These are phyloP conservation scores for Chaetomium tenue DNA, from an alignment of 495 filamentous ascomycete genomes.

Conservation along the genomic window DNA sequence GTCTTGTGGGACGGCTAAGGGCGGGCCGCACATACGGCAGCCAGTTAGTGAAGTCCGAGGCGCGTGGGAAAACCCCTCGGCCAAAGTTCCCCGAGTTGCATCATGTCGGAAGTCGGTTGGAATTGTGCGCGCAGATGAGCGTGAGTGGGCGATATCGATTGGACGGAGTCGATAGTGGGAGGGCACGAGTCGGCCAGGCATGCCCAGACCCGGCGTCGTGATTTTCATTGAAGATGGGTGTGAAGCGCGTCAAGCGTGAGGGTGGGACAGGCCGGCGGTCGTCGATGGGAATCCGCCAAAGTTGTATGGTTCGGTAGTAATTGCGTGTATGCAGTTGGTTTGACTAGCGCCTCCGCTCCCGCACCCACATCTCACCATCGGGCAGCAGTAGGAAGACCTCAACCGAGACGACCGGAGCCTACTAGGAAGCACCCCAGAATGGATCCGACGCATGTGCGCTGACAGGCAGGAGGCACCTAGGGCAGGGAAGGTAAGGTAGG, in stretches of 20 bases:
- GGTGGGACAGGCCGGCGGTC: neutral
- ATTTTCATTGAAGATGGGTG: neutral
- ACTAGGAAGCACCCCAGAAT: neutral
- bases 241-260: slow-evolving; percentile 4
- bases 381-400: neutral
- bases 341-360: neutral
- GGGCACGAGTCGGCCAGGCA: neutral
- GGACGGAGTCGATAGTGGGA: neutral
- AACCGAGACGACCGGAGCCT: no score
- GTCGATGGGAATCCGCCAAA: neutral
- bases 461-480: neutral
- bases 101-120: neutral
- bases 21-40: neutral
- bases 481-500: no score
- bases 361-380: neutral
- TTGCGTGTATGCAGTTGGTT: slow-evolving; percentile 2
- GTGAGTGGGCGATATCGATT: neutral
- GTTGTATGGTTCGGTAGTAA: neutral
- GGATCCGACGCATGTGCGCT: neutral
- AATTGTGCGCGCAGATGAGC: neutral
- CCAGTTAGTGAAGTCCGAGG: neutral
- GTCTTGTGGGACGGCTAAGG: neutral
- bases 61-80: neutral
- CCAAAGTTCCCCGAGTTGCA: neutral
- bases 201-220: neutral